Evolutionary conservation across 306 rosid species (phyloP), one percentile per base, ranked within the genome.

Genomic region (Cucurbita maxima): DNA sequence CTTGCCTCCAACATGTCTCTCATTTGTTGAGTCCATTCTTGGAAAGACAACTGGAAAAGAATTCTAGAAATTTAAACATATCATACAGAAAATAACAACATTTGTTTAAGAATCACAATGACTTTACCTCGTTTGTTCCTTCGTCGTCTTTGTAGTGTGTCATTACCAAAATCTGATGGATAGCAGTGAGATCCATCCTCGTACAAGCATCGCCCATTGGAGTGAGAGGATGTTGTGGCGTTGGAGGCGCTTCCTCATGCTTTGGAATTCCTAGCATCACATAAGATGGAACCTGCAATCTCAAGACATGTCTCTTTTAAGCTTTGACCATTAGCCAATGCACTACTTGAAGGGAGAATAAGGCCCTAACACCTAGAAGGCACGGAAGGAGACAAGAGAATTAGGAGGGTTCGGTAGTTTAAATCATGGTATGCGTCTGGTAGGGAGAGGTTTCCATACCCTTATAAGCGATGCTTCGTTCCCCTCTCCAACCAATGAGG

Each of bases 11-110:
- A 75, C 89, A 87, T 84, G 72, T 91, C 96, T 79, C 88, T 86
- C 83, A 86, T 86, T 76, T 86, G 93, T 73, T 87, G 96, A 41
- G 90, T 89, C 93, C 96, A 91, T 77, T 87, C 97, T 87, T 89
- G 96, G 86, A 89, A 91, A 78, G 90, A 91, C 78, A 89, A 76
- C 88, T 87, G 45, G 55, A 74, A 71, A 52, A 66, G 54, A 66
- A 30, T 12, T 73, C 75, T 71, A 80, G 68, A 13, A 70, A 51
- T 50, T 48, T 2, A 60, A 22, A 22, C n/a, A 47, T 43, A 60
- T 13, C 66, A 52, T 34, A 16, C 18, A 73, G 54, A 0, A 50
- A 74, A 58, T 55, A 43, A 8, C 41, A 20, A 2, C 41, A 73
- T 14, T 44, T 22, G 10, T 55, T 25, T 25, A 68, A 18, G 75